Evolutionary conservation across 345 rosid genomes (phyloP).

Genomic region (Euphorbia pulcherrima): DNA sequence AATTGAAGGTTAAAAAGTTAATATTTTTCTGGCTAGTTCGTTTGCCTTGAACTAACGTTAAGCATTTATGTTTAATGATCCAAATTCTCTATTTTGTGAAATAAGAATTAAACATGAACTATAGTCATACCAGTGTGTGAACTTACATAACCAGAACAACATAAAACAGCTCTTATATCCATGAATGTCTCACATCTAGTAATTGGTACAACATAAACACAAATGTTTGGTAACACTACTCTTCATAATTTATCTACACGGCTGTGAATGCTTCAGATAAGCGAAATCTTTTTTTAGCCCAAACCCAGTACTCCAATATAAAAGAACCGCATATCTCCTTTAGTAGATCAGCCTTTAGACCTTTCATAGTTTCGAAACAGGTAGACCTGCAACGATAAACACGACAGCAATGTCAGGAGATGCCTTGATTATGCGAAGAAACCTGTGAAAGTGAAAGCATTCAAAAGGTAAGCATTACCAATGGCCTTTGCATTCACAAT

Average conservation of each 20-base stretch:
- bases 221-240: neutral
- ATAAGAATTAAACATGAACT: too few relatives aligned
- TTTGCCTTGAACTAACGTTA: neutral
- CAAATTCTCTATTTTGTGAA: neutral
- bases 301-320: neutral
- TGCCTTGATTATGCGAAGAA: neutral
- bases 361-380: slow-evolving; percentile 70
- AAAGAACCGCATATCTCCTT: neutral
- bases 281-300: slow-evolving; percentile 8
- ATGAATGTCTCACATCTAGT: neutral
- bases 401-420: slow-evolving; percentile 2
- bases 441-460: too few relatives aligned
- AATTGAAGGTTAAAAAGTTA: too few relatives aligned
- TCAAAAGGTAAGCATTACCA: slow-evolving; percentile 30
- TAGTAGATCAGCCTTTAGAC: neutral
- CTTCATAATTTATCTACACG: slow-evolving; percentile 6
- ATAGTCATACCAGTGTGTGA: neutral
- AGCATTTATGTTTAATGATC: neutral
- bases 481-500: slow-evolving; percentile 82
- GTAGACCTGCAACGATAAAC: slow-evolving; percentile 53
- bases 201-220: neutral
- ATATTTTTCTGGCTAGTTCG: too few relatives aligned
- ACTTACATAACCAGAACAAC: neutral
- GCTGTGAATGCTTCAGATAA: slow-evolving; percentile 7
- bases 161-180: neutral